Evolutionary conservation across 1,284 basidiomycete genomes (phyloP).

Genomic region (Papiliotrema laurentii): DNA sequence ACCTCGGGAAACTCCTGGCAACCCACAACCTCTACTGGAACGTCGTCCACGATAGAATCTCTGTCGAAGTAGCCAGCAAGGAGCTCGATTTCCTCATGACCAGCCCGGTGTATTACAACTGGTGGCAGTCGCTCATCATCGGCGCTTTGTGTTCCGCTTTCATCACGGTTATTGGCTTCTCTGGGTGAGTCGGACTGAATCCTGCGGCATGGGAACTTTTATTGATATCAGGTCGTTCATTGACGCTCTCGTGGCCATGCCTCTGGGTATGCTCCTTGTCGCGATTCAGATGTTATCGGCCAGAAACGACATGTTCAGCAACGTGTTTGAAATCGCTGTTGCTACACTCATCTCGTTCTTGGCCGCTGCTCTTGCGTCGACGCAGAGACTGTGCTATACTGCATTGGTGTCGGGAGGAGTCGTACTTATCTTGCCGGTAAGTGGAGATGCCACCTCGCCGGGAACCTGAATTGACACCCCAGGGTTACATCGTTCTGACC

Average conservation of each 20-base stretch:
- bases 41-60: slow-evolving; percentile 81
- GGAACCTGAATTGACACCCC: background rate
- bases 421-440: slow-evolving; percentile 77
- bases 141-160: slow-evolving; percentile 77
- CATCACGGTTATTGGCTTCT: slow-evolving; percentile 56
- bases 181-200: slow-evolving; percentile 24
- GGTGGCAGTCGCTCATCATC: slow-evolving; percentile 65
- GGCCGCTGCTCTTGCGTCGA: slow-evolving; percentile 69
- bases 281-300: slow-evolving; percentile 68
- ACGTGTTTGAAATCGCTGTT: slow-evolving; percentile 74
- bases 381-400: slow-evolving; percentile 73
- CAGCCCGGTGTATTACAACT: slow-evolving; percentile 57
- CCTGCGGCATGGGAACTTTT: background rate
- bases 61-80: slow-evolving; percentile 70
- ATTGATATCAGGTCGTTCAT: slow-evolving; percentile 54
- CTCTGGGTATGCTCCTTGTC: slow-evolving; percentile 74
- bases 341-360: slow-evolving; percentile 74
- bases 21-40: slow-evolving; percentile 78
- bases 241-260: slow-evolving; percentile 69
- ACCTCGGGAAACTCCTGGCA: slow-evolving; percentile 71
- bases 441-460: slow-evolving; percentile 22
- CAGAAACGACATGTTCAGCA: slow-evolving; percentile 76
- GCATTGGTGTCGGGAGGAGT: slow-evolving; percentile 78
- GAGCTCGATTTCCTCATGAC: slow-evolving; percentile 74
- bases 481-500: slow-evolving; percentile 71